Conservation (phyloP, 768 basidiomycete species). For the Mycena rebaudengoi region DNA sequence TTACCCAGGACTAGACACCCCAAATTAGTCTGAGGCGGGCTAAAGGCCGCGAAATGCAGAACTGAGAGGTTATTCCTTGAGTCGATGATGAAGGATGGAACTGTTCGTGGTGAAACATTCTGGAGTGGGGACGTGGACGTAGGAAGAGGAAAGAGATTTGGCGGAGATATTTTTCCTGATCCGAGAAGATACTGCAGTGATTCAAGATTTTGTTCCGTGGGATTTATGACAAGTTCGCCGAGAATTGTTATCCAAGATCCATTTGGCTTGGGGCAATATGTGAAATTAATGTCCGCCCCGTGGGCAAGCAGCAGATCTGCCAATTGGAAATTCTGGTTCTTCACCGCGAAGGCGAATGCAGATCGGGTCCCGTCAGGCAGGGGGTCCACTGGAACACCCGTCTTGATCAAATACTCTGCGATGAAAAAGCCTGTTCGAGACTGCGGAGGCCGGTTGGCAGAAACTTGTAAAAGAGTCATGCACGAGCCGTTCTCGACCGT, state of each 20-base stretch:
- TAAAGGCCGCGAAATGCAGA: background rate
- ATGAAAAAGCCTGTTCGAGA: background rate
- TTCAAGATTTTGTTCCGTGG: slow-evolving; percentile 9
- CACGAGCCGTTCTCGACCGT: background rate
- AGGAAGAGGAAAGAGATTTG: background rate
- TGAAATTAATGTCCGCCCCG: slow-evolving; percentile 12
- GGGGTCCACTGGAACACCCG: slow-evolving; percentile 15
- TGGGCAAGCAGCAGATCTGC: slow-evolving; percentile 1
- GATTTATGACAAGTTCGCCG: slow-evolving; percentile 5
- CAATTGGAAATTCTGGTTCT: slow-evolving; percentile 13
- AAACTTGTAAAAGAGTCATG: background rate
- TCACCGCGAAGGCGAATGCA: slow-evolving; percentile 14
- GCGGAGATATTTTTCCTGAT: too few species aligned
- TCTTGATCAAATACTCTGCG: background rate
- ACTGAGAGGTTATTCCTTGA: background rate
- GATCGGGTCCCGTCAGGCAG: background rate
- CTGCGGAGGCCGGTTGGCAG: background rate
- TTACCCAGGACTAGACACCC: background rate
- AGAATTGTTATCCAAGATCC: slow-evolving; percentile 2
- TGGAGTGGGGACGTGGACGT: background rate
- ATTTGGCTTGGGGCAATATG: background rate
- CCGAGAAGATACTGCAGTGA: slow-evolving; percentile 1
- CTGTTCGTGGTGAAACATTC: background rate
- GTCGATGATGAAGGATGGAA: slow-evolving; percentile 1
- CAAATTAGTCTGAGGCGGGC: background rate